These are phyloP conservation scores for Triadica sebifera DNA, from an alignment of 345 rosid species.

Conservation along the genomic window DNA sequence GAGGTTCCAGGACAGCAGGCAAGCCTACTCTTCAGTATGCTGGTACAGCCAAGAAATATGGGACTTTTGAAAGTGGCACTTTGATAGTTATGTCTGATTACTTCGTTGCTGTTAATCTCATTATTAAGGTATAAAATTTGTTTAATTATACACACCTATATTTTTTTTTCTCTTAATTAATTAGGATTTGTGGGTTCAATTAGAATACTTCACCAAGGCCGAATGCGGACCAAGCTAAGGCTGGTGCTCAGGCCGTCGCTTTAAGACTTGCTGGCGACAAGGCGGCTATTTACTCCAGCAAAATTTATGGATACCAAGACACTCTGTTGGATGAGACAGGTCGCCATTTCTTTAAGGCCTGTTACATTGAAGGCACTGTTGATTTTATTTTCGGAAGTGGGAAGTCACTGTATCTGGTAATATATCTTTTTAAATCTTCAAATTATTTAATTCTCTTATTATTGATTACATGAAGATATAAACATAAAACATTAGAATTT, in stretches of 20 bases:
- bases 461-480: too few species aligned
- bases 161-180: not conserved
- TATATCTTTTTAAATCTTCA: too few species aligned
- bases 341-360: slow-evolving; percentile 61
- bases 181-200: not conserved
- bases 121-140: slow-evolving; percentile 33
- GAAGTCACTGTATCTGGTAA: slow-evolving; percentile 58
- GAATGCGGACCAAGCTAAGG: slow-evolving; percentile 18
- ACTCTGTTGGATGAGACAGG: slow-evolving; percentile 69
- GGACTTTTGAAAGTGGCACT: slow-evolving; percentile 65
- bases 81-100: slow-evolving; percentile 52
- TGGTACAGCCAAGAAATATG: slow-evolving; percentile 50
- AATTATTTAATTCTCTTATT: too few species aligned
- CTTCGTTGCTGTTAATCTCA: slow-evolving; percentile 52
- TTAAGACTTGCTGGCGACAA: slow-evolving; percentile 49
- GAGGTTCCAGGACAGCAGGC: slow-evolving; percentile 32
- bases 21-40: slow-evolving; percentile 35
- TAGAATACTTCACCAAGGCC: slow-evolving; percentile 62
- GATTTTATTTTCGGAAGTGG: slow-evolving; percentile 79
- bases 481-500: not conserved
- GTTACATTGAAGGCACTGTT: slow-evolving; percentile 69
- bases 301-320: slow-evolving; percentile 65
- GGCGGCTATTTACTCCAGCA: slow-evolving; percentile 61
- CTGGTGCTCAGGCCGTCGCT: slow-evolving; percentile 60
- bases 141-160: too few species aligned